phyloP scores from a whole-genome alignment of 768 basidiomycete species.

The Termitomyces sp. region DNA sequence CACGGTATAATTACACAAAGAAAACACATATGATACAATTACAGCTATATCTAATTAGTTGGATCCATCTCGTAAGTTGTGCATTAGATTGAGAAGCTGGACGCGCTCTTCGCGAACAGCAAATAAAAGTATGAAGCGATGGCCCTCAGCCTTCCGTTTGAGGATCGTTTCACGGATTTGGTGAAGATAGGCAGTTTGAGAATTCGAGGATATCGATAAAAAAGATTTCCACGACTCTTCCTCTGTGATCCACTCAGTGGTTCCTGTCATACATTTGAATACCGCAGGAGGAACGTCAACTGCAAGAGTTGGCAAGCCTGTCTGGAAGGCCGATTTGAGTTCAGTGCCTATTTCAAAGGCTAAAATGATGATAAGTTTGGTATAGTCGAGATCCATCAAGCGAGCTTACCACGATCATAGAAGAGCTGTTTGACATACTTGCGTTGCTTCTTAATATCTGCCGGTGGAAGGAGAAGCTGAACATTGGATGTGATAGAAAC shows the following conservation, averaged over 20 bases:
- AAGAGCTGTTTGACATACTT: conserved; percentile 68
- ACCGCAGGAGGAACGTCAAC: conserved; percentile 57
- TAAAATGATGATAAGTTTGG: conserved; percentile 16
- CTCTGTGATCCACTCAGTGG: conserved; percentile 60
- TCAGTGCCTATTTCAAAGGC: conserved; percentile 60
- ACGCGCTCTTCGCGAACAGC: conserved; percentile 65
- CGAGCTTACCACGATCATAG: conserved; percentile 53
- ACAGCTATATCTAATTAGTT: conserved; percentile 6
- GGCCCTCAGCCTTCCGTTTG: conserved; percentile 59
- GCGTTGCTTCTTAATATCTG: conserved; percentile 68
- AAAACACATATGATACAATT: conserved; percentile 3
- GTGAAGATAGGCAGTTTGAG: conserved; percentile 55
- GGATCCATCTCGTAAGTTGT: conserved; percentile 12
- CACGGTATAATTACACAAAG: background rate
- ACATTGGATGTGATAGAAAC: conserved; percentile 35
- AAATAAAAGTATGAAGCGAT: conserved; percentile 57
- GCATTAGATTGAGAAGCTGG: conserved; percentile 45
- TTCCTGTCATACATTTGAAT: conserved; percentile 60
- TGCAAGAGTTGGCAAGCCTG: conserved; percentile 62
- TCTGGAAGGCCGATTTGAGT: conserved; percentile 53
- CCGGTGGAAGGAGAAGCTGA: conserved; percentile 62
- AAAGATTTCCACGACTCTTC: conserved; percentile 72
- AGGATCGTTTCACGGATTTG: conserved; percentile 63
- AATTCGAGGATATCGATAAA: conserved; percentile 45
- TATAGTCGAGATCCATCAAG: background rate